Evolutionary conservation across 2,329 filamentous ascomycete genomes (phyloP).

Genomic region (Raffaelea ambrosiae): DNA sequence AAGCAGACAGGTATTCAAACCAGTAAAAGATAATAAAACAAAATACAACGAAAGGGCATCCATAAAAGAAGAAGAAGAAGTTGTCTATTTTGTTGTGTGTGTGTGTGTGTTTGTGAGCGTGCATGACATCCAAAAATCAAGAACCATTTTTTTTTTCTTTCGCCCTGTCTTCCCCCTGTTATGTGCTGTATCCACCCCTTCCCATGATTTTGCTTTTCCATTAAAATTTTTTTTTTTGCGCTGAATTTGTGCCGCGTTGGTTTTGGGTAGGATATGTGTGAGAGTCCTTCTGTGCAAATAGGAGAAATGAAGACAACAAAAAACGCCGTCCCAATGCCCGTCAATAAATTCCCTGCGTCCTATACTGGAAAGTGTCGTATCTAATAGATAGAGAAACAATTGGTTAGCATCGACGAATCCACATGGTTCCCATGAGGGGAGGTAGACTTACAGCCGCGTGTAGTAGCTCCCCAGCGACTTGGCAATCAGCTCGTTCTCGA

Average conservation of each 20-base stretch:
- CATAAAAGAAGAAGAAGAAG: not conserved
- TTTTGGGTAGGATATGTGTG: too few species aligned
- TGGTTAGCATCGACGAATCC: conserved; percentile 6
- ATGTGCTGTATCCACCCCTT: too few species aligned
- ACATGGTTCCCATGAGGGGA: not conserved
- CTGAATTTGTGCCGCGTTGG: not conserved
- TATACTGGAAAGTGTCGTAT: conserved; percentile 81
- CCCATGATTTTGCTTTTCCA: too few species aligned
- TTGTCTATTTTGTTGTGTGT: not conserved
- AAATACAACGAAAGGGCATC: not conserved
- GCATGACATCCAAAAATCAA: too few species aligned
- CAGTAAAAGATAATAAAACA: not conserved
- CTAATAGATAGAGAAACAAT: too few species aligned
- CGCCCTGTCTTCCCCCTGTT: too few species aligned
- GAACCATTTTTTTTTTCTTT: too few species aligned
- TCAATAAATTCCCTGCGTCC: conserved; percentile 80
- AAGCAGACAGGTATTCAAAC: not conserved
- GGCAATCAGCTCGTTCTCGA: conserved; percentile 68
- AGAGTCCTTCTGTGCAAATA: too few species aligned
- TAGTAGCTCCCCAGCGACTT: conserved; percentile 85
- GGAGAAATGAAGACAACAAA: not conserved
- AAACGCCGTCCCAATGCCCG: conserved; percentile 10
- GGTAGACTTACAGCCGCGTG: conserved; percentile 62
- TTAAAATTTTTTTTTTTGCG: too few species aligned
- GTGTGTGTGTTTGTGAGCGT: not conserved